A percentile compares a stretch with the other conserved stretches of the same genome.
phyloP scores from a whole-genome alignment of 495 filamentous ascomycete species.

The Pyrenula massariospora region DNA sequence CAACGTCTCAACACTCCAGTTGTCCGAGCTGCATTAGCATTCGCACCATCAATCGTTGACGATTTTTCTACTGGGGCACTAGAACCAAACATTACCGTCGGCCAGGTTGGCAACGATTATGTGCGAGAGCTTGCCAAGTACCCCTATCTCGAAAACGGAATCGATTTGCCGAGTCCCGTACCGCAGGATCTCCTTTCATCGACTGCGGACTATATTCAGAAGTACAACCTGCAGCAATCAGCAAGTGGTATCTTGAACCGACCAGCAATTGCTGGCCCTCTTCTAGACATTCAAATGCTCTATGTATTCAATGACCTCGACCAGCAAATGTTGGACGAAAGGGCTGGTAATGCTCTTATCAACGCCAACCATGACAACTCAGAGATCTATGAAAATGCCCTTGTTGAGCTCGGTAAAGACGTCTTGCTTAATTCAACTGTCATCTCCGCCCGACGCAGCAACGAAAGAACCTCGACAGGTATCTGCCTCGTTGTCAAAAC shows the following conservation, averaged over 20 bases:
- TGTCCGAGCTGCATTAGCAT: slow-evolving; percentile 3
- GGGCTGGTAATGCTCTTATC: slow-evolving; percentile 10
- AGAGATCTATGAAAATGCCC: slow-evolving; percentile 25
- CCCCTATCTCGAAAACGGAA: slow-evolving; percentile 12
- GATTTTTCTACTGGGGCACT: slow-evolving; percentile 15
- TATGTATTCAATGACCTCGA: slow-evolving; percentile 2
- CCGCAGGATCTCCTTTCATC: slow-evolving; percentile 37
- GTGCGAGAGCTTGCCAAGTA: not conserved
- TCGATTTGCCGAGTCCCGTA: slow-evolving; percentile 34
- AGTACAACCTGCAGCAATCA: slow-evolving; percentile 16
- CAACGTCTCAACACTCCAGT: slow-evolving; percentile 12
- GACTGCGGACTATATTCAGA: slow-evolving; percentile 33
- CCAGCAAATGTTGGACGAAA: slow-evolving; percentile 8
- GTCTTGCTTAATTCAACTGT: slow-evolving; percentile 16
- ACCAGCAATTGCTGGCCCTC: slow-evolving; percentile 16
- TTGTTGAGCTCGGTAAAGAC: slow-evolving; percentile 12
- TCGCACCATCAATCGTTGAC: slow-evolving; percentile 2
- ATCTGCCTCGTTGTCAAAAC: slow-evolving; percentile 15
- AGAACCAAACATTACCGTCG: slow-evolving; percentile 4
- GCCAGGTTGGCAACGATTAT: not conserved
- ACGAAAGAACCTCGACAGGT: slow-evolving; percentile 7
- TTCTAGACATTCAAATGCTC: slow-evolving; percentile 5
- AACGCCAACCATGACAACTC: slow-evolving; percentile 19
- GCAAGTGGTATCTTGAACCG: not conserved
- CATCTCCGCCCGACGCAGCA: slow-evolving; percentile 7